Base-by-base conservation (phyloP, 331 rosid species). In the Quercus tomentella region DNA sequence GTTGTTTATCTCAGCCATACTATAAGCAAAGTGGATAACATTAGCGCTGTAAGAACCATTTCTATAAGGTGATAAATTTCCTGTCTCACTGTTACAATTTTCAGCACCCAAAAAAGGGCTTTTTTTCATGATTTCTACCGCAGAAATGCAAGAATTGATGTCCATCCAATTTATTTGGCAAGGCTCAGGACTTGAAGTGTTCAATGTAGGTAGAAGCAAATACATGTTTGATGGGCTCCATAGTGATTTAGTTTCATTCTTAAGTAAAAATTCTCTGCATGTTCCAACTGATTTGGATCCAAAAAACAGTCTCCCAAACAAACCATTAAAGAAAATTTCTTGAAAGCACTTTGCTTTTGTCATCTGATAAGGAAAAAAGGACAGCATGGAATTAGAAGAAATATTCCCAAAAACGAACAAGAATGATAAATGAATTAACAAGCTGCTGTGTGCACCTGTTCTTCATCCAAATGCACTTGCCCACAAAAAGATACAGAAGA, bases 321-420 rank as follows among this genome's bases (percentile, higher is more conserved):
- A 74, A 56, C 97, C 99, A 71, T 90, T 95, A 85, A 90, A 93
- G 72, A 95, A 84, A 57, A 95, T 72, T 76, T 95, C 97, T 61
- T 95, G 98, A 86, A 95, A 95, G 85, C 89, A 76, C 33, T 31
- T 4, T 31, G 33, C 33, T 31, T 33, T 33, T 33, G 8, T 33
- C 41, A 33, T 33, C 41, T 33, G 2, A 33, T 33, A 6, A 33
- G 41, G 41, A 33, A 33, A 33, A 33, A 33, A 1, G 8, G 8
- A 0, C 8, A 33, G 41, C 41, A 1, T 33, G 41, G 41, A 33
- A 33, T 33, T 33, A 33, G 41, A 33, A 33, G 41, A 33, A 33
- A 33, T 33, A 33, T 33, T 33, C 41, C 41, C 41, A 33, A 33
- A 6, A 33, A 33, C 6, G 41, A 33, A 33, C 41, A 33, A 33